Conservation (phyloP, 495 filamentous ascomycete species). For the Hypoxylon rickii region DNA sequence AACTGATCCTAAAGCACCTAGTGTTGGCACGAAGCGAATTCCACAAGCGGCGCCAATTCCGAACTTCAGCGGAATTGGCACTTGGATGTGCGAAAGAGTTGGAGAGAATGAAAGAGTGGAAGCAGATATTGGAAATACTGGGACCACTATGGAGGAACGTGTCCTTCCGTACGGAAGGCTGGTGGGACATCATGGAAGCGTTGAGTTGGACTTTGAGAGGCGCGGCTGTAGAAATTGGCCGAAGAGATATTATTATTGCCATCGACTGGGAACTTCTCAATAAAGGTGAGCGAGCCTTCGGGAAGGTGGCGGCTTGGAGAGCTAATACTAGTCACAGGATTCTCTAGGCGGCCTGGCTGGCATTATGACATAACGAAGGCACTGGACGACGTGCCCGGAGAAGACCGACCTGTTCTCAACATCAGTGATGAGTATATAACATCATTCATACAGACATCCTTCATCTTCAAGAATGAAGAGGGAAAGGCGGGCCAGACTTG, state of each 20-base stretch:
- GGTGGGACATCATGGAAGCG: conserved; percentile 76
- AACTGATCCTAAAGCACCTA: conserved; percentile 63
- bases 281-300: conserved; percentile 55
- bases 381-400: conserved; percentile 59
- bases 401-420: conserved; percentile 65
- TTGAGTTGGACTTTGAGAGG: conserved; percentile 75
- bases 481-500: conserved; percentile 84
- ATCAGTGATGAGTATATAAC: conserved; percentile 69
- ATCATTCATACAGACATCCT: conserved; percentile 71
- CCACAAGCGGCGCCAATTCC: conserved; percentile 60
- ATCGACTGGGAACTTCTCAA: conserved; percentile 87
- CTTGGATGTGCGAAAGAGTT: conserved; percentile 73
- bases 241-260: conserved; percentile 67
- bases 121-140: conserved; percentile 68
- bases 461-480: conserved; percentile 73
- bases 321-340: conserved; percentile 49
- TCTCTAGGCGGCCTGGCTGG: conserved; percentile 64
- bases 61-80: conserved; percentile 69
- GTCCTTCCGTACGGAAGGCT: conserved; percentile 76
- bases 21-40: conserved; percentile 69
- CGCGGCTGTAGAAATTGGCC: conserved; percentile 66
- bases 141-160: conserved; percentile 72
- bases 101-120: conserved; percentile 64
- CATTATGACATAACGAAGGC: conserved; percentile 75
- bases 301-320: conserved; percentile 10